Percentiles rank a stretch among this genome's conserved stretches.
phyloP scores from a whole-genome alignment of 176 grass and related monocot genomes.

The Dendrocalamus sinicus region DNA sequence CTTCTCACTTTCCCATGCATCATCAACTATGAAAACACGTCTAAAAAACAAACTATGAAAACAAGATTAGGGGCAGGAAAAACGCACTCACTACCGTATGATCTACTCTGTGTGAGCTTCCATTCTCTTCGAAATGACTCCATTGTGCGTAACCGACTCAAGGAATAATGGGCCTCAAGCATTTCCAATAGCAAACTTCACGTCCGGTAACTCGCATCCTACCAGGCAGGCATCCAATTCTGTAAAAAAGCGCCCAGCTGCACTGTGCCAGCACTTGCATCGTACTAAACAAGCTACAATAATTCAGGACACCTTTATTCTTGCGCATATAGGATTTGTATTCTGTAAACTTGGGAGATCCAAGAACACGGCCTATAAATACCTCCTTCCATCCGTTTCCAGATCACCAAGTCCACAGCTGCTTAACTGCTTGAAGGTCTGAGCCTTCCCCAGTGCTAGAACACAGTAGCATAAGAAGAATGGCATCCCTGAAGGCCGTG shows the following conservation, averaged over 20 bases:
- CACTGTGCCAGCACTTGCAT: constrained; percentile 47
- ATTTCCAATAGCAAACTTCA: constrained; percentile 44
- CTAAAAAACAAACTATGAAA: not conserved
- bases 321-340: constrained; percentile 41
- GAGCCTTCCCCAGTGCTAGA: not conserved
- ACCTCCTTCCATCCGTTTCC: constrained; percentile 24
- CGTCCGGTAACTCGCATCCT: constrained; percentile 46
- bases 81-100: not conserved
- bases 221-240: constrained; percentile 57
- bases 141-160: constrained; percentile 24
- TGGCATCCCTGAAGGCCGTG: constrained; percentile 74
- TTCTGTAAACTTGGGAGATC: constrained; percentile 23
- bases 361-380: constrained; percentile 64
- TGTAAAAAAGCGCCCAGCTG: constrained; percentile 30
- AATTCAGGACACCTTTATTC: constrained; percentile 82
- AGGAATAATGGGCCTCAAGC: constrained; percentile 43
- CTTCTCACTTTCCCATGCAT: not conserved
- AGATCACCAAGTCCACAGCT: constrained; percentile 44
- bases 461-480: constrained; percentile 33
- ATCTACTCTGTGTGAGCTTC: not conserved
- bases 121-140: not conserved
- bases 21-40: not conserved
- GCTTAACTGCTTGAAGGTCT: constrained; percentile 52
- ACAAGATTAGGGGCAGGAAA: not conserved
- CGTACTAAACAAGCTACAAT: constrained; percentile 65